These are phyloP conservation scores for Tolypocladium amazonense DNA, from an alignment of 2,329 filamentous ascomycete genomes.

Conservation along the genomic window DNA sequence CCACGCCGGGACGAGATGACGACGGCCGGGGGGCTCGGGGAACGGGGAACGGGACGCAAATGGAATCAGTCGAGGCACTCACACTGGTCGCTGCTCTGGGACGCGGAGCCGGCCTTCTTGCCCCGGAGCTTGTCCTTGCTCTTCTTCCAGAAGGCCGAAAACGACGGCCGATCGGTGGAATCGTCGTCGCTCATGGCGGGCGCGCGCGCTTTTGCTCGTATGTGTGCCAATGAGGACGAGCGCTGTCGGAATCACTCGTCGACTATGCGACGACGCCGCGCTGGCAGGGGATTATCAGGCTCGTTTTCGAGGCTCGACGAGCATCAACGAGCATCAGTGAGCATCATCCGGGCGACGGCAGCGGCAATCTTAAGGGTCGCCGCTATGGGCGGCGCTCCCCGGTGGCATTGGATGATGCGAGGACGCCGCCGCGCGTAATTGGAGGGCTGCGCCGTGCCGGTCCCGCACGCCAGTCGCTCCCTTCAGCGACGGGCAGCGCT, in stretches of 20 bases:
- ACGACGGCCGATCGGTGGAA: slow-evolving; percentile 27
- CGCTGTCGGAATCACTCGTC: neutral
- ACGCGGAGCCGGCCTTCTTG: neutral
- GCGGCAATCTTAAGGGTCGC: neutral
- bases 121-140: slow-evolving; percentile 22
- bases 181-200: slow-evolving; percentile 7
- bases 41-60: neutral
- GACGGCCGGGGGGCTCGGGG: neutral
- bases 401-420: neutral
- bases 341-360: neutral
- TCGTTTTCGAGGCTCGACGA: neutral
- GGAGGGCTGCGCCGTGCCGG: neutral
- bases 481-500: too few relatives aligned
- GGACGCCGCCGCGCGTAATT: too few relatives aligned
- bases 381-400: too few relatives aligned
- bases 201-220: neutral
- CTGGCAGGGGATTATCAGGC: neutral
- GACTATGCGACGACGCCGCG: neutral
- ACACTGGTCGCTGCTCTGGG: neutral
- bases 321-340: neutral
- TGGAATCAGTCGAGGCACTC: slow-evolving; percentile 1
- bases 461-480: neutral
- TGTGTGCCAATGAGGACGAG: neutral
- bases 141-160: slow-evolving; percentile 35
- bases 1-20: too few relatives aligned